Evolutionary conservation across 1,139 yeast genomes (phyloP).

Genomic region (Hyphopichia fennica): DNA sequence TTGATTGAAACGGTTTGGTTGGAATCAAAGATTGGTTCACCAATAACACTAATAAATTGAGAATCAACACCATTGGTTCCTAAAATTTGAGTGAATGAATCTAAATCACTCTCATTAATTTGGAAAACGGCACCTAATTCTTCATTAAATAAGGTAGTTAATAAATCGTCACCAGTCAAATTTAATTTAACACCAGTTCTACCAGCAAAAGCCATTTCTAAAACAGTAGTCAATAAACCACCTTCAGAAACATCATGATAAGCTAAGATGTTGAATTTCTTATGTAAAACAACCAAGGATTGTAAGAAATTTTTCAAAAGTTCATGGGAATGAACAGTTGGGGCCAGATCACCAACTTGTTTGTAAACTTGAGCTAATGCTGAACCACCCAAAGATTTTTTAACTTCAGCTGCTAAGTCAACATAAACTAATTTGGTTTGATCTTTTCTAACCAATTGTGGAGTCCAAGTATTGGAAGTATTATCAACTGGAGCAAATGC

Average conservation of each 20-base stretch:
- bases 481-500: slow-evolving; percentile 87
- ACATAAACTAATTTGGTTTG: slow-evolving; percentile 73
- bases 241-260: slow-evolving; percentile 98
- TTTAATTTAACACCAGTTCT: slow-evolving; percentile 70
- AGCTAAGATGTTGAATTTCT: slow-evolving; percentile 66
- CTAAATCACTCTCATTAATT: slow-evolving; percentile 53
- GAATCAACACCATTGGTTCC: slow-evolving; percentile 55
- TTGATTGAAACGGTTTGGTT: slow-evolving; percentile 54
- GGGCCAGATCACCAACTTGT: slow-evolving; percentile 80
- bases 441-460: slow-evolving; percentile 54
- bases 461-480: slow-evolving; percentile 95
- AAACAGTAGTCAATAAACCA: slow-evolving; percentile 80
- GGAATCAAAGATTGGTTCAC: slow-evolving; percentile 52
- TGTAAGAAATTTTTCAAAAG: slow-evolving; percentile 68
- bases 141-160: slow-evolving; percentile 77
- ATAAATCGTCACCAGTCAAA: slow-evolving; percentile 41
- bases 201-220: slow-evolving; percentile 98
- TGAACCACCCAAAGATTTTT: slow-evolving; percentile 82
- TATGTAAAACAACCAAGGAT: slow-evolving; percentile 71
- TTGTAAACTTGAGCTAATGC: slow-evolving; percentile 92
- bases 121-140: slow-evolving; percentile 98
- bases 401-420: slow-evolving; percentile 66
- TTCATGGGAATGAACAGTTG: slow-evolving; percentile 73
- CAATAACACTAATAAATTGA: slow-evolving; percentile 61
- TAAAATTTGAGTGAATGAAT: slow-evolving; percentile 56